Conservation (phyloP, 768 basidiomycete species). For the Boletus rex-veris region DNA sequence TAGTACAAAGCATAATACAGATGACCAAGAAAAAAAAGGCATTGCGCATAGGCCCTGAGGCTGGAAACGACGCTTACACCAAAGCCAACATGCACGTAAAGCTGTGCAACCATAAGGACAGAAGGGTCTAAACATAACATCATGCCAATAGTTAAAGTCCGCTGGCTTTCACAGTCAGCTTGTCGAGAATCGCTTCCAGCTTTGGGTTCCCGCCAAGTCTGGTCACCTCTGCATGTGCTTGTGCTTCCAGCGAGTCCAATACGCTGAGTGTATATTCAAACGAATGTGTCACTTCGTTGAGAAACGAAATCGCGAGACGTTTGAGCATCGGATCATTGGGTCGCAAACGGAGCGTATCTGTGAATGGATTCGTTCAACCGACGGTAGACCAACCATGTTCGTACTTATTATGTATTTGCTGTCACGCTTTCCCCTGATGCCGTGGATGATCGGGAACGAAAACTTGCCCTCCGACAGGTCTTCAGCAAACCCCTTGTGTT, state of each 20-base stretch:
- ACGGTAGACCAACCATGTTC: slow-evolving; percentile 27
- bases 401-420: slow-evolving; percentile 83
- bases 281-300: slow-evolving; percentile 71
- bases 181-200: slow-evolving; percentile 56
- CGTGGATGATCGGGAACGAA: slow-evolving; percentile 92
- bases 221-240: slow-evolving; percentile 64
- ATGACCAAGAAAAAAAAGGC: neutral
- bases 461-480: slow-evolving; percentile 97
- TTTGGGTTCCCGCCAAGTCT: slow-evolving; percentile 73
- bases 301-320: slow-evolving; percentile 72
- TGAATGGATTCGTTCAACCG: neutral
- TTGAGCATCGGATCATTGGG: slow-evolving; percentile 82
- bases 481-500: slow-evolving; percentile 87
- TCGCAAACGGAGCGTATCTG: slow-evolving; percentile 90
- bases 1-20: neutral
- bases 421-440: slow-evolving; percentile 70
- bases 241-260: slow-evolving; percentile 59
- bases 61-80: neutral
- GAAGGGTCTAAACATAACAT: neutral
- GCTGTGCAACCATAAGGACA: neutral
- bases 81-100: neutral
- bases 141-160: neutral
- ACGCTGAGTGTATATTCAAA: slow-evolving; percentile 85
- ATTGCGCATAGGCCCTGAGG: neutral
- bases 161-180: slow-evolving; percentile 35